Evolutionary conservation across 768 basidiomycete genomes (phyloP).

Genomic region (Sutorius australiensis): DNA sequence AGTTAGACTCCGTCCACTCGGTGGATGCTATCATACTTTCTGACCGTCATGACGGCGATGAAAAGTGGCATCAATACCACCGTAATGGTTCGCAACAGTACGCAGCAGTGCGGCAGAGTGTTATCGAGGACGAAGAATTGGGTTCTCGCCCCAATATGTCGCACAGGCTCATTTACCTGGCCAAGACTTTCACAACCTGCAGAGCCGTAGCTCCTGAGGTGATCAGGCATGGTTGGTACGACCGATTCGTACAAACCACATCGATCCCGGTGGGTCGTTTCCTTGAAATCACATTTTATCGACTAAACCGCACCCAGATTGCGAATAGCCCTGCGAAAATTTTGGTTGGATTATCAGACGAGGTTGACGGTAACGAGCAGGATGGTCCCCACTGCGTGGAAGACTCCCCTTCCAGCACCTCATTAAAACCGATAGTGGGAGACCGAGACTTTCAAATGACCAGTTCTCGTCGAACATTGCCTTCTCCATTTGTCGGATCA

Average conservation of each 20-base stretch:
- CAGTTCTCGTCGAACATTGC: background rate
- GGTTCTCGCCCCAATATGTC: conserved; percentile 35
- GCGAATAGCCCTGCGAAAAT: conserved; percentile 10
- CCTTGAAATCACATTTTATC: background rate
- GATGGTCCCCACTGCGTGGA: background rate
- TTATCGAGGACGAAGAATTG: conserved; percentile 32
- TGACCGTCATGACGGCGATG: conserved; percentile 14
- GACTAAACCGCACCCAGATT: conserved; percentile 16
- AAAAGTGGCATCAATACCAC: conserved; percentile 37
- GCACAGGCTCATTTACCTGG: conserved; percentile 42
- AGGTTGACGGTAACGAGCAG: conserved; percentile 1
- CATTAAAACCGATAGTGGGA: background rate
- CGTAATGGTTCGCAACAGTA: conserved; percentile 15
- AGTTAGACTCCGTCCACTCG: conserved; percentile 33
- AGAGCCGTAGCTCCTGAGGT: conserved; percentile 40
- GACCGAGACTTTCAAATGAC: background rate
- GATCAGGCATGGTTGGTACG: conserved; percentile 62
- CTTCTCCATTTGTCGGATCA: background rate
- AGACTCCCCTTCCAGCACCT: background rate
- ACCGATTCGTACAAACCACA: conserved; percentile 31
- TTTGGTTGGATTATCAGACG: conserved; percentile 11
- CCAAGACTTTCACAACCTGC: conserved; percentile 46
- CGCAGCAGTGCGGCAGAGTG: conserved; percentile 2
- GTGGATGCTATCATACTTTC: conserved; percentile 33
- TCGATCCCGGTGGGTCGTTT: conserved; percentile 23